These are phyloP conservation scores for Ogataea paradorogensis DNA, from an alignment of 805 yeast species.

Conservation along the genomic window DNA sequence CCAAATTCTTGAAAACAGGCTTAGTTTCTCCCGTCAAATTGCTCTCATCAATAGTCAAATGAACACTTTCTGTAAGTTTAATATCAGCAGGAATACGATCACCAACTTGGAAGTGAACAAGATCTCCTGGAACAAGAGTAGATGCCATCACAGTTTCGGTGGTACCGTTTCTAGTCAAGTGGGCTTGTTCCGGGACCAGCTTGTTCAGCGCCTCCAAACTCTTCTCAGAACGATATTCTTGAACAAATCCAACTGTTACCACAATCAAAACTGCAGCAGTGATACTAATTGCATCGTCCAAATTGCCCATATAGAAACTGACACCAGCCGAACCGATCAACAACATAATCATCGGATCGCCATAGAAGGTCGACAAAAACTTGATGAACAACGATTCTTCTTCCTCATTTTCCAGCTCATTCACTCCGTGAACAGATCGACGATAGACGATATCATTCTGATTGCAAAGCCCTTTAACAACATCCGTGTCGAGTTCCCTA, in stretches of 20 bases:
- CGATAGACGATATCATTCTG: slow-evolving; percentile 70
- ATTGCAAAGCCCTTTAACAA: slow-evolving; percentile 57
- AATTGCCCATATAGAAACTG: slow-evolving; percentile 90
- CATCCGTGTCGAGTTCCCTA: slow-evolving; percentile 59
- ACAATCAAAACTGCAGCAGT: slow-evolving; percentile 90
- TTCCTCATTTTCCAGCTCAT: slow-evolving; percentile 75
- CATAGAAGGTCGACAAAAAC: slow-evolving; percentile 77
- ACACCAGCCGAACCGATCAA: slow-evolving; percentile 87
- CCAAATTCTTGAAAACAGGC: slow-evolving; percentile 70
- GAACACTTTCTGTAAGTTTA: slow-evolving; percentile 73
- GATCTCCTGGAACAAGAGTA: slow-evolving; percentile 90
- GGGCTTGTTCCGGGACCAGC: slow-evolving; percentile 96
- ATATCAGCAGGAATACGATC: slow-evolving; percentile 97
- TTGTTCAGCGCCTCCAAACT: slow-evolving; percentile 89
- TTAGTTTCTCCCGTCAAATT: slow-evolving; percentile 93
- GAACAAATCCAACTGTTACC: slow-evolving; percentile 95
- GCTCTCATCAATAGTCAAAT: slow-evolving; percentile 85
- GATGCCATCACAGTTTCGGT: slow-evolving; percentile 83
- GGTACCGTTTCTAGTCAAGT: slow-evolving; percentile 77
- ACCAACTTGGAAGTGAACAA: slow-evolving; percentile 86
- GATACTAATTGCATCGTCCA: slow-evolving; percentile 92
- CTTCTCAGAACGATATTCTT: slow-evolving; percentile 93
- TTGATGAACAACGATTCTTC: slow-evolving; percentile 70
- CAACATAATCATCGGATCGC: slow-evolving; percentile 85
- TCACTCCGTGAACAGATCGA: slow-evolving; percentile 72